Evolutionary conservation across 331 rosid species (phyloP).

Genomic region (Erythrophleum ivorense): DNA sequence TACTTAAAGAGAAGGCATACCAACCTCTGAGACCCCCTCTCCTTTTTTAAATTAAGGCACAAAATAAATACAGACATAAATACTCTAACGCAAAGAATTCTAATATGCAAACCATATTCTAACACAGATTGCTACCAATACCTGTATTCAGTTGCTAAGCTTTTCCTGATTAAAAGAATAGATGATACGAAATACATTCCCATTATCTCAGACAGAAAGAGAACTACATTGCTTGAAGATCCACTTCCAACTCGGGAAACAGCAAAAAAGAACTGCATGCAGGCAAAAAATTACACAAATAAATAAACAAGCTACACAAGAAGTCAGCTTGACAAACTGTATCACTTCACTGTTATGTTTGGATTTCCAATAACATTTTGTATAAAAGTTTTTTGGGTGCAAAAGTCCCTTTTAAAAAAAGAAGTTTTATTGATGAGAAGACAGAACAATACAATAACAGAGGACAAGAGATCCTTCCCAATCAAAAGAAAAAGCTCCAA

Average conservation of each 20-base stretch:
- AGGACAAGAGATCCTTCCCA: neutral
- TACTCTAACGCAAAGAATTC: slow-evolving; percentile 10
- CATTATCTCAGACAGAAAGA: slow-evolving; percentile 93
- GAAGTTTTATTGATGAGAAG: neutral
- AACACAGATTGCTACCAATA: slow-evolving; percentile 42
- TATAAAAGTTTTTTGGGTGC: neutral
- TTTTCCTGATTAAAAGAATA: slow-evolving; percentile 93
- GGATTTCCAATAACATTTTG: slow-evolving; percentile 2
- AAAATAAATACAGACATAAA: slow-evolving; percentile 2
- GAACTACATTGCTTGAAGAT: slow-evolving; percentile 96
- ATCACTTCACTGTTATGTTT: slow-evolving; percentile 22
- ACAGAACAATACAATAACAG: neutral
- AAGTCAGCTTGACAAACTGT: slow-evolving; percentile 27
- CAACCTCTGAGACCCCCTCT: neutral
- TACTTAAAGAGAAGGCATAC: neutral
- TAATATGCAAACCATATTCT: slow-evolving; percentile 25
- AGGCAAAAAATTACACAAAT: slow-evolving; percentile 26
- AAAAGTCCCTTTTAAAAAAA: neutral
- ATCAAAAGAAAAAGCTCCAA: neutral
- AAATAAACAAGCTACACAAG: slow-evolving; percentile 21
- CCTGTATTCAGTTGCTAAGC: slow-evolving; percentile 97
- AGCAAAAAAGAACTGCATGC: slow-evolving; percentile 89
- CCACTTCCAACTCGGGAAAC: slow-evolving; percentile 99
- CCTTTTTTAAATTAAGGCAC: neutral
- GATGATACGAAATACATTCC: slow-evolving; percentile 97